These are phyloP conservation scores for Dendrothele bispora DNA, from an alignment of 768 basidiomycete species.

Conservation along the genomic window DNA sequence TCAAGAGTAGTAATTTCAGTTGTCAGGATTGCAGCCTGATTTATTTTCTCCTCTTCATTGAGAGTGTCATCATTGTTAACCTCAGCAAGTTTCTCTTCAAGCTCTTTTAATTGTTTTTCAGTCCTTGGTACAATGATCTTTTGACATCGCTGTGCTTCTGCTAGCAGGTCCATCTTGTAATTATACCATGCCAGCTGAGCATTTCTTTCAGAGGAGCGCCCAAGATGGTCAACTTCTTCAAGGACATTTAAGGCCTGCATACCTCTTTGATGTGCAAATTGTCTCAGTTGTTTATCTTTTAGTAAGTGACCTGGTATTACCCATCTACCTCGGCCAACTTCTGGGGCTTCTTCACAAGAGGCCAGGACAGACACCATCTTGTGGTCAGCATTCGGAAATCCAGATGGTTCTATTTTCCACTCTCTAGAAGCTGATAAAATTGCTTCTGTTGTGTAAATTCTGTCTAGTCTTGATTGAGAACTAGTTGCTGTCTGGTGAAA, in stretches of 20 bases:
- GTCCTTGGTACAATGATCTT: too few species aligned
- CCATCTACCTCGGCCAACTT: constrained; percentile 32
- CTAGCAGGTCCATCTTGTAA: too few species aligned
- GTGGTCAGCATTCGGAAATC: constrained; percentile 30
- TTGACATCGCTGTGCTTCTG: too few species aligned
- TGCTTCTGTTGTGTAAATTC: constrained; percentile 29
- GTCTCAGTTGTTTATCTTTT: constrained; percentile 18
- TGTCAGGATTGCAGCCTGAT: too few species aligned
- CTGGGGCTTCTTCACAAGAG: constrained; percentile 18
- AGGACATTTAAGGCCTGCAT: not conserved
- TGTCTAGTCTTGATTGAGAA: constrained; percentile 30
- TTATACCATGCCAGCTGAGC: too few species aligned
- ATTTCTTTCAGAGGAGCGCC: too few species aligned
- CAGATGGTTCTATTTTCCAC: constrained; percentile 23
- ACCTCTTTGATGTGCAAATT: constrained; percentile 2
- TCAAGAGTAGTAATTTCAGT: too few species aligned
- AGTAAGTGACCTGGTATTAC: constrained; percentile 19
- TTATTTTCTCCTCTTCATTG: too few species aligned
- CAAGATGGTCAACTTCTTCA: too few species aligned
- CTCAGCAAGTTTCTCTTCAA: too few species aligned
- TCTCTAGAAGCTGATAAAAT: constrained; percentile 10
- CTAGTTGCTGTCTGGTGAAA: constrained; percentile 15
- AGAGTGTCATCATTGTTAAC: too few species aligned
- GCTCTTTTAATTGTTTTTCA: too few species aligned
- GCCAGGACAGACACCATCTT: constrained; percentile 23